Evolutionary conservation across 140 eudicot species (phyloP).

Genomic region (Senecio squalidus): DNA sequence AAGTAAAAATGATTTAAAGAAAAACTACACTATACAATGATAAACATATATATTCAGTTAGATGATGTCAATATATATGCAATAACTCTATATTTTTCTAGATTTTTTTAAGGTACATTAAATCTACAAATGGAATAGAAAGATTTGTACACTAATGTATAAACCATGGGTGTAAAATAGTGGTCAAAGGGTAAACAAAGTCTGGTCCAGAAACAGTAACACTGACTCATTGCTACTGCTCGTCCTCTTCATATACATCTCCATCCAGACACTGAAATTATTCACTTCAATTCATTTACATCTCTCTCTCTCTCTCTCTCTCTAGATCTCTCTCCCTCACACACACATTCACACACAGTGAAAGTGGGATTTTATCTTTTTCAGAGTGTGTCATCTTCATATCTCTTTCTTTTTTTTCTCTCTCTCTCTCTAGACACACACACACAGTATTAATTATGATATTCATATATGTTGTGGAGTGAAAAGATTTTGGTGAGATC

Average conservation of each 20-base stretch:
- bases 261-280: neutral
- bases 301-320: constrained; percentile 20
- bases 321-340: neutral
- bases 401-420: neutral
- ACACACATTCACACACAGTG: constrained; percentile 21
- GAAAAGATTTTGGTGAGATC: neutral
- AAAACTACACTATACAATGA: neutral
- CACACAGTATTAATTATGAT: no score
- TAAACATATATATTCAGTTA: no score
- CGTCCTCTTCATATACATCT: constrained; percentile 9
- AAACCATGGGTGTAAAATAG: constrained; percentile 4
- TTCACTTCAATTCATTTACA: constrained; percentile 6
- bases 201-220: no score
- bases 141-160: no score
- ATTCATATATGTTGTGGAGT: no score
- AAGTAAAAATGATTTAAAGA: no score
- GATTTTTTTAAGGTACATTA: no score
- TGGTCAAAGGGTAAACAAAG: constrained; percentile 22
- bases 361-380: constrained; percentile 21
- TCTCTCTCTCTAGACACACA: neutral
- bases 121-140: no score
- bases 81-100: no score
- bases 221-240: constrained; percentile 20
- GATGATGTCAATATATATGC: no score
- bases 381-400: neutral